phyloP scores from a whole-genome alignment of 768 basidiomycete genomes.

The Termitomyces sp. region DNA sequence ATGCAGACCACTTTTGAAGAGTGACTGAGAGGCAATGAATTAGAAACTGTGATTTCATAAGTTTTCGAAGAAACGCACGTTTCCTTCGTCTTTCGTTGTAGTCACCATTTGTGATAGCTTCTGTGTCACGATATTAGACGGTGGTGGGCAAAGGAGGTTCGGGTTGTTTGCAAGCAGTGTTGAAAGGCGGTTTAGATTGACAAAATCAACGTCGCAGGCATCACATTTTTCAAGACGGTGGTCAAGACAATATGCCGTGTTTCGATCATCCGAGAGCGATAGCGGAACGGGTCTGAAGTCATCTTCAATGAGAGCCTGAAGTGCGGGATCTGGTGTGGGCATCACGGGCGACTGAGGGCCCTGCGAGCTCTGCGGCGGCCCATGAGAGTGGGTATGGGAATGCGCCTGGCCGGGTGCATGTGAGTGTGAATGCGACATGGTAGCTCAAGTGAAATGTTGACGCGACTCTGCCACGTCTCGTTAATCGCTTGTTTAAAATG shows the following conservation, averaged over 20 bases:
- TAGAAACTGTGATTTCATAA: conserved; percentile 11
- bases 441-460: background rate
- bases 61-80: conserved; percentile 51
- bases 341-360: conserved; percentile 40
- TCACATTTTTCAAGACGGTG: conserved; percentile 77
- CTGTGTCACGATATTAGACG: conserved; percentile 70
- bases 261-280: conserved; percentile 48
- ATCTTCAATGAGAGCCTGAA: conserved; percentile 76
- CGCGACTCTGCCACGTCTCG: conserved; percentile 13
- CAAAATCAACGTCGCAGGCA: conserved; percentile 71
- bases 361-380: conserved; percentile 35
- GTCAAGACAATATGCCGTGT: conserved; percentile 54
- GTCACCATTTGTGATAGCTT: conserved; percentile 74
- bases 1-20: conserved; percentile 76
- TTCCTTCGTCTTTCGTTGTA: conserved; percentile 89
- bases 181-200: conserved; percentile 71
- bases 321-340: conserved; percentile 61
- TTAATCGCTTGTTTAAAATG: conserved; percentile 6
- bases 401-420: conserved; percentile 56
- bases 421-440: conserved; percentile 65
- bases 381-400: conserved; percentile 37
- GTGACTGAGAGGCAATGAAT: conserved; percentile 44
- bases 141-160: conserved; percentile 74
- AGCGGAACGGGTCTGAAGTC: conserved; percentile 61
- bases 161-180: conserved; percentile 67